A percentile compares a stretch with the other conserved stretches of the same genome.
These are phyloP conservation scores for Ogataea angusta DNA, from an alignment of 805 yeast genomes.

Conservation along the genomic window DNA sequence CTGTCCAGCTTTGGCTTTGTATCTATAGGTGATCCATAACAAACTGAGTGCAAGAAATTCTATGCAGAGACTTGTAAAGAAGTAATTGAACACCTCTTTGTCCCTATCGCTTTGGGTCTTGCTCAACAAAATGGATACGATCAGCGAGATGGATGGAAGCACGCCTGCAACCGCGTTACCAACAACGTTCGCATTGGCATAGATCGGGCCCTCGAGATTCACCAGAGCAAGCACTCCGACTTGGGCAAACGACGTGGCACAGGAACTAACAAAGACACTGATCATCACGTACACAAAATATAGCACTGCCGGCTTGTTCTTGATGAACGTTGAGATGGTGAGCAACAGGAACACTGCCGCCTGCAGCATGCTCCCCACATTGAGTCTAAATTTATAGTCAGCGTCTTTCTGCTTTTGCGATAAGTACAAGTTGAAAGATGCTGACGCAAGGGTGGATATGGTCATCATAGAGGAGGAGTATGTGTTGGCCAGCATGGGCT, in stretches of 20 bases:
- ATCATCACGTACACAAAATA: slow-evolving; percentile 56
- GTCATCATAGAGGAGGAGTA: slow-evolving; percentile 89
- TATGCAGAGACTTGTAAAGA: slow-evolving; percentile 31
- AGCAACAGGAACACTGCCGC: slow-evolving; percentile 54
- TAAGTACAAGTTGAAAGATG: slow-evolving; percentile 55
- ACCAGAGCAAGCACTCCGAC: slow-evolving; percentile 89
- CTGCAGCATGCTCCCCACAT: slow-evolving; percentile 58
- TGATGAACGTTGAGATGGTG: slow-evolving; percentile 46
- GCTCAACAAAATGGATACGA: slow-evolving; percentile 42
- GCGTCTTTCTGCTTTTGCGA: slow-evolving; percentile 64
- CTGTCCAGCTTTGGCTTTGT: slow-evolving; percentile 11
- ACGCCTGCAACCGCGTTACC: slow-evolving; percentile 97
- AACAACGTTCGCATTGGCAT: slow-evolving; percentile 87
- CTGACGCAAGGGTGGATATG: slow-evolving; percentile 67
- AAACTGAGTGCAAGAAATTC: slow-evolving; percentile 19
- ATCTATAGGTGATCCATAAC: slow-evolving; percentile 23
- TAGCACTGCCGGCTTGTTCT: slow-evolving; percentile 31
- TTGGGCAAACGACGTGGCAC: slow-evolving; percentile 81
- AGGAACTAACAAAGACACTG: slow-evolving; percentile 60
- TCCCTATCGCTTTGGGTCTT: slow-evolving; percentile 19
- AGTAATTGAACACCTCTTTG: slow-evolving; percentile 36
- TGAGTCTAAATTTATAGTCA: slow-evolving; percentile 54
- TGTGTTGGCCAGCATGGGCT: slow-evolving; percentile 47
- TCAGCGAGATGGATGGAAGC: slow-evolving; percentile 72
- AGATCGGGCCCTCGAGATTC: slow-evolving; percentile 68